These are phyloP conservation scores for Puccinia triticina DNA, from an alignment of 1,284 basidiomycete species.

Conservation along the genomic window DNA sequence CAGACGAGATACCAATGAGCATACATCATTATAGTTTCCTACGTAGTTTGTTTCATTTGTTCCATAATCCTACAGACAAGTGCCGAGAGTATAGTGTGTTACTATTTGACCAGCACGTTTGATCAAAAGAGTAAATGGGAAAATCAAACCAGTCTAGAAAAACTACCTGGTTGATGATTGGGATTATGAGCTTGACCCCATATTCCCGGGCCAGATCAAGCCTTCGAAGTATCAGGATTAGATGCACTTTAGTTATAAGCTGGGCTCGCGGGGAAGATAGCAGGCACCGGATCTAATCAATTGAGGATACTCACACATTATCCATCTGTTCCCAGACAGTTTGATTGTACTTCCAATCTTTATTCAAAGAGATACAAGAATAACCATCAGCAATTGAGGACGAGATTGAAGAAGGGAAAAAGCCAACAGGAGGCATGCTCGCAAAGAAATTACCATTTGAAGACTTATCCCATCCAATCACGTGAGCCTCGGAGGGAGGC, in stretches of 20 bases:
- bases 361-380: neutral
- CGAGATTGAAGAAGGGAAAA: neutral
- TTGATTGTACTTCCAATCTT: slow-evolving; percentile 51
- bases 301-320: slow-evolving; percentile 23
- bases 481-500: slow-evolving; percentile 25
- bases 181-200: slow-evolving; percentile 47
- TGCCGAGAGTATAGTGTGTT: neutral
- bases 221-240: neutral
- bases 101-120: neutral
- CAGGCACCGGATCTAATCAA: neutral
- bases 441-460: slow-evolving; percentile 19
- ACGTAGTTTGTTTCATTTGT: slow-evolving; percentile 16
- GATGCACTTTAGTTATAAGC: neutral
- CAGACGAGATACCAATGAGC: neutral
- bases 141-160: neutral
- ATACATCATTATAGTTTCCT: slow-evolving; percentile 51
- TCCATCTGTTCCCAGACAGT: slow-evolving; percentile 45
- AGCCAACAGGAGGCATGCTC: neutral
- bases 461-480: slow-evolving; percentile 45
- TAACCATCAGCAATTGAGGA: neutral
- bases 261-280: neutral
- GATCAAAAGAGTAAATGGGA: neutral
- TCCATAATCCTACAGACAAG: slow-evolving; percentile 45
- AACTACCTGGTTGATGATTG: slow-evolving; percentile 51
- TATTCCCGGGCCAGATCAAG: slow-evolving; percentile 20